Conservation (phyloP, 768 basidiomycete species). For the Lentinula detonsa region DNA sequence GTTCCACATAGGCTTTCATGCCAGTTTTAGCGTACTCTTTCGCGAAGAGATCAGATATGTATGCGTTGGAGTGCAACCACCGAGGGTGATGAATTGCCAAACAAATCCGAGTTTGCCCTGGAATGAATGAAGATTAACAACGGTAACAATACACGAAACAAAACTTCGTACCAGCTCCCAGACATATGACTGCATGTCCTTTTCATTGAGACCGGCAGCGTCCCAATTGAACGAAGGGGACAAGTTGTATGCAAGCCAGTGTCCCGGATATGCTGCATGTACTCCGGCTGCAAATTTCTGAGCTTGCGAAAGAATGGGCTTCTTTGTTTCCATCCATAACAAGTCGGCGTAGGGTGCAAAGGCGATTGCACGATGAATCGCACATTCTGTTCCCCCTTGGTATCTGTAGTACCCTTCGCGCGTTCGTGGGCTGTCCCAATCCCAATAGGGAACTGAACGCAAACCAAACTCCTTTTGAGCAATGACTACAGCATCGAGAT, state of each 20-base stretch:
- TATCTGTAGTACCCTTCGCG: conserved; percentile 97
- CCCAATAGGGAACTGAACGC: conserved; percentile 74
- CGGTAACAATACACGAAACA: neutral
- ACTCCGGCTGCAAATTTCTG: conserved; percentile 89
- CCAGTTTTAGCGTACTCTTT: conserved; percentile 85
- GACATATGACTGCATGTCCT: conserved; percentile 83
- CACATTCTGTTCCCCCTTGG: conserved; percentile 94
- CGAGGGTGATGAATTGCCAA: conserved; percentile 99
- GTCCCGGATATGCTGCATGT: conserved; percentile 71
- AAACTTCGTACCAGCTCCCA: conserved; percentile 57
- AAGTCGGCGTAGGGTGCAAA: conserved; percentile 93
- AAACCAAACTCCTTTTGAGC: conserved; percentile 79
- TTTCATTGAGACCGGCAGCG: conserved; percentile 80
- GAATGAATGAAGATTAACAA: neutral
- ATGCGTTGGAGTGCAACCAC: conserved; percentile 96
- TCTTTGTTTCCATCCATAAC: conserved; percentile 97
- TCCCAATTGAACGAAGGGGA: conserved; percentile 95
- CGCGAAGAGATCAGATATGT: conserved; percentile 93
- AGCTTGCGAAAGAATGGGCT: conserved; percentile 88
- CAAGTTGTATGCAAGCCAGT: conserved; percentile 96
- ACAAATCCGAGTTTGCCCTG: conserved; percentile 88
- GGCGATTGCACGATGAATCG: conserved; percentile 85
- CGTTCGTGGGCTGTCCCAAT: conserved; percentile 92
- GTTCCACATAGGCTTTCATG: conserved; percentile 98
- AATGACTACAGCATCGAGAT: conserved; percentile 61